Conservation (phyloP, 78 protist species). For the Dictyostelium intermedium region DNA sequence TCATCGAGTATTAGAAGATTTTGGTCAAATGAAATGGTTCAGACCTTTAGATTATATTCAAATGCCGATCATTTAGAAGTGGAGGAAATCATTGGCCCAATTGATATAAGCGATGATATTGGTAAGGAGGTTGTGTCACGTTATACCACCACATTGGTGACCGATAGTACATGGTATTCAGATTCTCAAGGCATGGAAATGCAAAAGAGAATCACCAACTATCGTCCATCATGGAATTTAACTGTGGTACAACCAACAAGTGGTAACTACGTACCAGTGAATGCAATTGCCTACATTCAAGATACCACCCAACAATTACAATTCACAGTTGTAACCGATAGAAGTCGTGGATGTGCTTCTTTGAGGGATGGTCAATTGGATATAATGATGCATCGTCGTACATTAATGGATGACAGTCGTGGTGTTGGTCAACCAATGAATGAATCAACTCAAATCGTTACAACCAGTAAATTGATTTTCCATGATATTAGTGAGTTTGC, state of each 20-base stretch:
- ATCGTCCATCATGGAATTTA: conserved; percentile 81
- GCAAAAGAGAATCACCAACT: conserved; percentile 76
- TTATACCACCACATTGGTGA: conserved; percentile 47
- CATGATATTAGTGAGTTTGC: not conserved
- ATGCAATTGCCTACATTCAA: conserved; percentile 59
- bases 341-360: conserved; percentile 72
- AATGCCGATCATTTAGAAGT: conserved; percentile 20
- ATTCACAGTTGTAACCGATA: conserved; percentile 80
- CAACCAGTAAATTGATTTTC: conserved; percentile 25
- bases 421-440: conserved; percentile 95
- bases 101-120: conserved; percentile 64
- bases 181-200: conserved; percentile 94
- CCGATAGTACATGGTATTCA: conserved; percentile 75
- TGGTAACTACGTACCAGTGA: conserved; percentile 93
- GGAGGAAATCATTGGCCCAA: conserved; percentile 86
- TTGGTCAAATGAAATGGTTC: conserved; percentile 43
- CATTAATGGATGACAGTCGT: conserved; percentile 88
- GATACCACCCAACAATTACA: conserved; percentile 41
- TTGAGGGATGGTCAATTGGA: conserved; percentile 83
- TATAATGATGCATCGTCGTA: conserved; percentile 91
- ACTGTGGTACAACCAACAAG: conserved; percentile 84
- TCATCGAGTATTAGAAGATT: not conserved
- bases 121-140: conserved; percentile 89
- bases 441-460: conserved; percentile 82
- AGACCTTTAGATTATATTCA: conserved; percentile 48